Conservation (phyloP, 2,329 filamentous ascomycete genomes). For the Fusarium virguliforme region DNA sequence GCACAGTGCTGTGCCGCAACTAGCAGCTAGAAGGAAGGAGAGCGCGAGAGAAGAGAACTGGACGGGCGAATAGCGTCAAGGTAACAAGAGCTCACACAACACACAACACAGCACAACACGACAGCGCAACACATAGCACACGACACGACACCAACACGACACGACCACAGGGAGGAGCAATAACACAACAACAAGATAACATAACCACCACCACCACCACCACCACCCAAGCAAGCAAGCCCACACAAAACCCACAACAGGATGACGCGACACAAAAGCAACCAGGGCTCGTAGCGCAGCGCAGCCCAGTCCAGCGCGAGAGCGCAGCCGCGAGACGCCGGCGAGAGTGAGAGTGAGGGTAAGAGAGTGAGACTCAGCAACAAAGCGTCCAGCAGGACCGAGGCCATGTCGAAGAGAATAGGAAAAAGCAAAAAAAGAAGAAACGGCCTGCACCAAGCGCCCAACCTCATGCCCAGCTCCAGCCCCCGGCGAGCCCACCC, state of each 20-base stretch:
- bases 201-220: neutral
- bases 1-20: conserved; percentile 49
- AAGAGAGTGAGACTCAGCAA: conserved; percentile 8
- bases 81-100: conserved; percentile 41
- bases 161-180: conserved; percentile 40
- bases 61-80: conserved; percentile 40
- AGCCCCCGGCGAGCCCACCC: conserved; percentile 25
- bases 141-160: conserved; percentile 47
- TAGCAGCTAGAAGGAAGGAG: conserved; percentile 44
- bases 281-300: conserved; percentile 22
- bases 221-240: conserved; percentile 19
- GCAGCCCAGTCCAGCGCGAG: conserved; percentile 28
- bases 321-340: conserved; percentile 38
- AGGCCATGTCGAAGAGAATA: conserved; percentile 22
- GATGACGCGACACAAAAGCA: conserved; percentile 41
- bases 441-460: conserved; percentile 28
- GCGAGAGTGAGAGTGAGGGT: conserved; percentile 10
- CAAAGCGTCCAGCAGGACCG: conserved; percentile 28
- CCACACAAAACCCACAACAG: conserved; percentile 35
- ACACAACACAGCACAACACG: conserved; percentile 47
- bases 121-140: conserved; percentile 47
- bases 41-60: conserved; percentile 36
- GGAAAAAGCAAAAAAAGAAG: conserved; percentile 33
- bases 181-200: conserved; percentile 36
- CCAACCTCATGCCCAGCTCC: conserved; percentile 35